These are phyloP conservation scores for Protomyces pachydermus DNA, from an alignment of 1,139 yeast species.

Conservation along the genomic window DNA sequence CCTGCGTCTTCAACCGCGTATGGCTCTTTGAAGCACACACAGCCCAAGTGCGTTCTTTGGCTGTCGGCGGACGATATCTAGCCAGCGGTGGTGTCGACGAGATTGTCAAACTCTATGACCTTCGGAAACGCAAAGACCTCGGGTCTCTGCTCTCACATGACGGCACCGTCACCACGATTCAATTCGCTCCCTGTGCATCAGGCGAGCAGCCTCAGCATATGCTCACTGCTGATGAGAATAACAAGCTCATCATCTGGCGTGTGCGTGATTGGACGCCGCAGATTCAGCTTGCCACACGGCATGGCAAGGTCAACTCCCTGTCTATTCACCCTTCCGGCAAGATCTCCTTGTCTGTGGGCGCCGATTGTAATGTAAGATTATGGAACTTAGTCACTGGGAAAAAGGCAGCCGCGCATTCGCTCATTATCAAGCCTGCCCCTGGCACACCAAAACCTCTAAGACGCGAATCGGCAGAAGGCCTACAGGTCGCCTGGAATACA, in stretches of 20 bases:
- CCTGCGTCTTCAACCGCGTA: slow-evolving; percentile 77
- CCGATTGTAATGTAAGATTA: slow-evolving; percentile 72
- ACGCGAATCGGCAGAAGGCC: slow-evolving; percentile 9
- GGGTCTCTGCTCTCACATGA: slow-evolving; percentile 87
- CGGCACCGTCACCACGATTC: slow-evolving; percentile 75
- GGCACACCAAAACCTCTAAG: not conserved
- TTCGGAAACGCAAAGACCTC: slow-evolving; percentile 87
- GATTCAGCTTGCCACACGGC: slow-evolving; percentile 63
- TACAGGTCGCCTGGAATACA: slow-evolving; percentile 18
- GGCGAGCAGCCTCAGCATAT: slow-evolving; percentile 43
- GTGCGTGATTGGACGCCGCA: slow-evolving; percentile 94
- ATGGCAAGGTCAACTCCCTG: slow-evolving; percentile 67
- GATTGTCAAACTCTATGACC: slow-evolving; percentile 86
- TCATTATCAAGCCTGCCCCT: not conserved
- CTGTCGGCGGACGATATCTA: slow-evolving; percentile 73
- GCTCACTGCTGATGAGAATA: slow-evolving; percentile 85
- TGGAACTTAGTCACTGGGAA: slow-evolving; percentile 99
- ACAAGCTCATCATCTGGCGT: slow-evolving; percentile 86
- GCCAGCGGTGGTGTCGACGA: slow-evolving; percentile 97
- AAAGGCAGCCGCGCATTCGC: slow-evolving; percentile 76
- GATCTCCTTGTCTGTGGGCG: slow-evolving; percentile 83
- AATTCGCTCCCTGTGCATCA: slow-evolving; percentile 50
- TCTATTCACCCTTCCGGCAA: slow-evolving; percentile 91
- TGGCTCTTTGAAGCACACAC: slow-evolving; percentile 96
- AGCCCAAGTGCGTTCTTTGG: slow-evolving; percentile 77